Percentiles rank a stretch among this genome's conserved stretches.
These are phyloP conservation scores for Dalechampia spathulata DNA, from an alignment of 441 rosid genomes.

Conservation along the genomic window DNA sequence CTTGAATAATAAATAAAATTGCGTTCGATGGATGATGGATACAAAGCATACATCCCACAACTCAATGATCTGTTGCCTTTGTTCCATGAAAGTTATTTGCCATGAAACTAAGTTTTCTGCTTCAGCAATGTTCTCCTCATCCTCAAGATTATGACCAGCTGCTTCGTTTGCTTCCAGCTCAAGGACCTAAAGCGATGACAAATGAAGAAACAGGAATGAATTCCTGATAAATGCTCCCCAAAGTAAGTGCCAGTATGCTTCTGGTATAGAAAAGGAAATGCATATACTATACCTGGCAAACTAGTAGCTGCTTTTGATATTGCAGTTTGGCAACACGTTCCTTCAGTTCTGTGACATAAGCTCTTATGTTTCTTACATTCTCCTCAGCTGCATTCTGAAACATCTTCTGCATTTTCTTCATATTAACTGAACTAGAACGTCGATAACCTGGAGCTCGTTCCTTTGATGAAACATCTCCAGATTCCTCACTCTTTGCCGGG, in stretches of 20 bases:
- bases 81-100: constrained; percentile 75
- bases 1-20: constrained; percentile 82
- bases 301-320: constrained; percentile 97
- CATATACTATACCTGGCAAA: constrained; percentile 75
- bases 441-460: constrained; percentile 71
- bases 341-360: constrained; percentile 94
- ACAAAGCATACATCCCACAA: constrained; percentile 88
- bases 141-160: constrained; percentile 59
- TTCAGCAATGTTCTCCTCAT: constrained; percentile 47
- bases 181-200: constrained; percentile 57
- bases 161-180: constrained; percentile 96
- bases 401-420: constrained; percentile 99
- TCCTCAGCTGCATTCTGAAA: constrained; percentile 99
- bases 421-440: constrained; percentile 84
- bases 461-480: constrained; percentile 76
- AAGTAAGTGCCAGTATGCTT: no score
- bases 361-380: constrained; percentile 89
- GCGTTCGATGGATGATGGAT: constrained; percentile 90
- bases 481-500: constrained; percentile 68
- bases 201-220: constrained; percentile 6
- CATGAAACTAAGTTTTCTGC: constrained; percentile 64
- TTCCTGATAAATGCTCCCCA: neutral
- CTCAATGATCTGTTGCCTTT: constrained; percentile 88
- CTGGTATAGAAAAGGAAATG: no score
- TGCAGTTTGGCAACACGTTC: constrained; percentile 98